Base-by-base conservation (phyloP, 371 early-diverging fungal genomes). In the Actinomortierella ambigua region DNA sequence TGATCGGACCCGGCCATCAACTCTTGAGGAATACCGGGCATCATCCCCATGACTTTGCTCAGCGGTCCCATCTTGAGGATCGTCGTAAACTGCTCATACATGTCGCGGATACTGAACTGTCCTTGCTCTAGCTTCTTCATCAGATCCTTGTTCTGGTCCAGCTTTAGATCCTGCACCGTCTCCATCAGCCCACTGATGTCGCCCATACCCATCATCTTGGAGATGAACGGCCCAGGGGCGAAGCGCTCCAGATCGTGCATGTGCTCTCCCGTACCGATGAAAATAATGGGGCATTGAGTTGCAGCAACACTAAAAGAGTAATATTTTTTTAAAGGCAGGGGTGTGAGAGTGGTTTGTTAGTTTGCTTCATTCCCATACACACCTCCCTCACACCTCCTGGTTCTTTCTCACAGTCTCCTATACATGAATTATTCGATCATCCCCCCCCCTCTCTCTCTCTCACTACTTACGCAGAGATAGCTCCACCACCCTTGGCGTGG, bases 401-500 rank as follows among this genome's bases (percentile, higher is more conserved):
- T 27, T 18, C 15, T 3, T 13, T 4, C 14, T 20, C 24, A 40
- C 17, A 24, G 46, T 7, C 49, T 28, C 24, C n/a, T n/a, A n/a
- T n/a, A n/a, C n/a, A n/a, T n/a, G n/a, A n/a, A n/a, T n/a, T 17
- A 15, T 3, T 28, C 3, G 29, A 8, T 1, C 13, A 14, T 17
- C 29, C 24, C 4, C 0, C 0, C n/a, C n/a, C n/a, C n/a, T n/a
- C n/a, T 22, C 13, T 27, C 26, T 28, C 3, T 24, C 13, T 41
- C 41, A 9, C 11, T n/a, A 68, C 79, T 77, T 87, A 88, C 79
- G 99, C 99, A 56, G 96, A 96, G 47, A 99, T 95, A 27, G 99
- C 99, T 77, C 99, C 99, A 78, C 99, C 99, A 78, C 99, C 99
- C 78, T 98, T 99, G 29, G 96, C 97, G 66, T 99, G 98, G 24